These are phyloP conservation scores for Solanum raphanifolium DNA, from an alignment of 257 asterid species.

Conservation along the genomic window DNA sequence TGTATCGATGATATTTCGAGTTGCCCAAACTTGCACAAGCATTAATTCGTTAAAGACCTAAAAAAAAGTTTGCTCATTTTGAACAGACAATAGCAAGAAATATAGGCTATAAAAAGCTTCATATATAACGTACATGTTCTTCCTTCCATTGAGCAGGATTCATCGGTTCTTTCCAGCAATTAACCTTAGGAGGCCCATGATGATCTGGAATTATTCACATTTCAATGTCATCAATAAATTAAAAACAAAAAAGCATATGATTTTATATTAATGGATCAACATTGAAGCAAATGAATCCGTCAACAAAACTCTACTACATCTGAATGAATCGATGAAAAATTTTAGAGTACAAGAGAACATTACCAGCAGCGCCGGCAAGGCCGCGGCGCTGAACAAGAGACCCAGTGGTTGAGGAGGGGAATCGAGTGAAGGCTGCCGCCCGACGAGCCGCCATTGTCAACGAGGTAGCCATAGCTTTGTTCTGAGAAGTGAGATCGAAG, in stretches of 20 bases:
- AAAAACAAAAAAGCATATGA: background rate
- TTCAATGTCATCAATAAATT: background rate
- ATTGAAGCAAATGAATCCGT: background rate
- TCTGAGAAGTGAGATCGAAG: background rate
- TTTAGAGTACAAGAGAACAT: background rate
- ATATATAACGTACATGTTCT: background rate
- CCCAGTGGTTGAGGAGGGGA: background rate
- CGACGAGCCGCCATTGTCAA: constrained; percentile 3
- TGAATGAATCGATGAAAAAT: background rate
- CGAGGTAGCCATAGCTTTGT: background rate
- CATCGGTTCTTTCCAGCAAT: background rate
- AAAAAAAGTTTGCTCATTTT: background rate
- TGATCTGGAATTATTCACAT: background rate
- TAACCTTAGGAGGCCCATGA: background rate
- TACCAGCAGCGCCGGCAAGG: background rate
- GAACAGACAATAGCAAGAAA: background rate
- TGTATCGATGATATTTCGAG: background rate
- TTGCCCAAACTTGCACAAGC: background rate
- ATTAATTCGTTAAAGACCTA: background rate
- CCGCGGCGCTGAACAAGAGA: background rate
- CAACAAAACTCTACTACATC: background rate
- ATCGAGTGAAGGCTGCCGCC: background rate
- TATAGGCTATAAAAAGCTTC: background rate
- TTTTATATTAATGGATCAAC: background rate
- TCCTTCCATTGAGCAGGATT: constrained; percentile 3